Evolutionary conservation across 345 rosid species (phyloP).

Genomic region (Reutealis trisperma): DNA sequence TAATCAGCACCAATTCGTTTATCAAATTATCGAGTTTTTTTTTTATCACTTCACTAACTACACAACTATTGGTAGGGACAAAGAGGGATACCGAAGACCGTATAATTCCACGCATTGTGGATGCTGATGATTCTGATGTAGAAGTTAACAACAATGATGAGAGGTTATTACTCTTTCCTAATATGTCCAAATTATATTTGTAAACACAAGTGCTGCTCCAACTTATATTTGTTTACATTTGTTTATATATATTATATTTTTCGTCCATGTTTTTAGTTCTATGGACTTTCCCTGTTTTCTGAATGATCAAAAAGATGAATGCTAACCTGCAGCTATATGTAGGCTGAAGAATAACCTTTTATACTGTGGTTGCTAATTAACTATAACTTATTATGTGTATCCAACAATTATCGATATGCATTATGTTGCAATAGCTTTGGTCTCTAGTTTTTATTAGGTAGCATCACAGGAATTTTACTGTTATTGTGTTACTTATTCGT

Average conservation of each 20-base stretch:
- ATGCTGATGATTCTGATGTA: slow-evolving; percentile 98
- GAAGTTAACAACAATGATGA: slow-evolving; percentile 68
- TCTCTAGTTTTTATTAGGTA: background rate
- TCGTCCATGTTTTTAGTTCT: background rate
- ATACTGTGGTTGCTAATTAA: background rate
- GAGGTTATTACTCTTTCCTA: slow-evolving; percentile 43
- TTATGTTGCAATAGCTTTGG: background rate
- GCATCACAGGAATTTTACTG: background rate
- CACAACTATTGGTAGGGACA: slow-evolving; percentile 42
- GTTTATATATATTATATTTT: background rate
- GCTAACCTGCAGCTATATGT: background rate
- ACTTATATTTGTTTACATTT: background rate
- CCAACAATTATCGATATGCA: background rate
- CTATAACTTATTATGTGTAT: background rate
- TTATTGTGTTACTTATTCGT: too few species aligned
- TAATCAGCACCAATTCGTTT: background rate
- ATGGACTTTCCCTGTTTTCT: background rate
- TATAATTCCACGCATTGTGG: slow-evolving; percentile 70
- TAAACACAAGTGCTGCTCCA: background rate
- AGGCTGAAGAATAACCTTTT: background rate
- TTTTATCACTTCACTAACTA: slow-evolving; percentile 29
- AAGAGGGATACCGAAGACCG: slow-evolving; percentile 87
- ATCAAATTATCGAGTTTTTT: slow-evolving; percentile 1
- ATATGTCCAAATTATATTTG: background rate
- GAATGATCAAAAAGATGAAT: too few species aligned